Evolutionary conservation across 192 early-diverging fungal genomes (phyloP), one percentile per base, ranked within the genome.

Genomic region (Backusella liffmaniae): DNA sequence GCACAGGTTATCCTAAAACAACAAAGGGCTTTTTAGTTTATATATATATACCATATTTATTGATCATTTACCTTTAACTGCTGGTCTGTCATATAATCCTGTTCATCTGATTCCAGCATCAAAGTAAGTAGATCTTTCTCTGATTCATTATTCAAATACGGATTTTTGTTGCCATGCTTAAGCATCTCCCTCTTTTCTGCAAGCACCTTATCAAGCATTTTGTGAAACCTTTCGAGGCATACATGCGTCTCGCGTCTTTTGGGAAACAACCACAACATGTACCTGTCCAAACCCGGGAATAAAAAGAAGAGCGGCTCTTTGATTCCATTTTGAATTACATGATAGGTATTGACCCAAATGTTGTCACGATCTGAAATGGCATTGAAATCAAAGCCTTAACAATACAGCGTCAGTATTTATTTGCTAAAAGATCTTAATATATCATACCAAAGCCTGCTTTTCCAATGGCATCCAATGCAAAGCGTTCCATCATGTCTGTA

Each of bases 261-360:
- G 0, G 73, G 73, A 21, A 76, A 69, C 32, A 62, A 5, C 70
- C 71, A 68, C 0, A 42, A 3, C 7, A 80, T 37, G 6, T 72
- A 46, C 39, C 73, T 72, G 36, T 90, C 90, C 5, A 91, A 79
- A 74, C 80, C 79, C 16, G 87, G 87, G 23, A 91, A 87, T 70
- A 90, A 78, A 32, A 86, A 83, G 73, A 84, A 88, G 3, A 88
- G 41, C 1, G 87, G 87, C 26, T 87, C 76, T 16, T 80, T 68
- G 75, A 89, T 75, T 15, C 81, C 80, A 13, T 83, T 76, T n/a
- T 82, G 76, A 67, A 90, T 67, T 16, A 79, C 78, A 68, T 86
- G 80, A 76, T 89, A 88, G 53, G 82, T 80, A 16, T 77, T 77
- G 72, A 83, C 83, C 83, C 68, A 71, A 30, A 70, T 53, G 18